Percentiles rank a stretch among this genome's conserved stretches.
Evolutionary conservation across 176 grass and related monocot genomes (phyloP).

Genomic region (Saccharum spontaneum): DNA sequence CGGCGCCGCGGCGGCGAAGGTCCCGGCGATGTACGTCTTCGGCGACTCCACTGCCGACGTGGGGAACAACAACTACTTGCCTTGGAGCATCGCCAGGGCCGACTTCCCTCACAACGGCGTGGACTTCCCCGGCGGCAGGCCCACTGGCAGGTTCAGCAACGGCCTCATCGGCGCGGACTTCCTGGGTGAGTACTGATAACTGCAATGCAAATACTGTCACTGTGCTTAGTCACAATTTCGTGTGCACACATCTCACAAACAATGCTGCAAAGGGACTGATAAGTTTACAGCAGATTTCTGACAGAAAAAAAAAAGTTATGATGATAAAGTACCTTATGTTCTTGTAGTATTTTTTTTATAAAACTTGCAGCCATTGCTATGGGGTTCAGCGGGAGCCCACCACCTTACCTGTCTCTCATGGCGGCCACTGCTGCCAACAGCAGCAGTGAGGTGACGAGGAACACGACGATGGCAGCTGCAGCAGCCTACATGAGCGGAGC

Average conservation of each 20-base stretch:
- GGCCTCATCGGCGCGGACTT: conserved; percentile 62
- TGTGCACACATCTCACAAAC: neutral
- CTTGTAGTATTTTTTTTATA: neutral
- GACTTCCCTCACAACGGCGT: conserved; percentile 78
- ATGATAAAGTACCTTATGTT: neutral
- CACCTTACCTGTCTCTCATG: conserved; percentile 55
- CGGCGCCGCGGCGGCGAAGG: neutral
- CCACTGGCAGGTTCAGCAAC: conserved; percentile 82
- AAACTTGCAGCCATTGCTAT: conserved; percentile 42
- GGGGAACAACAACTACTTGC: conserved; percentile 66
- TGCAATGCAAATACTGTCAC: neutral
- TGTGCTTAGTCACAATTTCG: no score
- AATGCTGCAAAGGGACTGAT: neutral
- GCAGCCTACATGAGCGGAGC: conserved; percentile 40
- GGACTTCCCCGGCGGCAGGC: conserved; percentile 56
- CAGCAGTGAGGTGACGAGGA: neutral
- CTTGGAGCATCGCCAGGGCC: conserved; percentile 31
- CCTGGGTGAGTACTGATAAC: conserved; percentile 34
- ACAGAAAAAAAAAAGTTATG: neutral
- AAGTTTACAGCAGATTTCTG: neutral
- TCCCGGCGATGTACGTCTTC: conserved; percentile 72
- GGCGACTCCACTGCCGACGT: conserved; percentile 75
- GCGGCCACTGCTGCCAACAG: neutral
- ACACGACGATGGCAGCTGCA: conserved; percentile 14
- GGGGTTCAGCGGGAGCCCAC: conserved; percentile 67